phyloP scores from a whole-genome alignment of 352 stramenopile species.

The Phytophthora syringae region DNA sequence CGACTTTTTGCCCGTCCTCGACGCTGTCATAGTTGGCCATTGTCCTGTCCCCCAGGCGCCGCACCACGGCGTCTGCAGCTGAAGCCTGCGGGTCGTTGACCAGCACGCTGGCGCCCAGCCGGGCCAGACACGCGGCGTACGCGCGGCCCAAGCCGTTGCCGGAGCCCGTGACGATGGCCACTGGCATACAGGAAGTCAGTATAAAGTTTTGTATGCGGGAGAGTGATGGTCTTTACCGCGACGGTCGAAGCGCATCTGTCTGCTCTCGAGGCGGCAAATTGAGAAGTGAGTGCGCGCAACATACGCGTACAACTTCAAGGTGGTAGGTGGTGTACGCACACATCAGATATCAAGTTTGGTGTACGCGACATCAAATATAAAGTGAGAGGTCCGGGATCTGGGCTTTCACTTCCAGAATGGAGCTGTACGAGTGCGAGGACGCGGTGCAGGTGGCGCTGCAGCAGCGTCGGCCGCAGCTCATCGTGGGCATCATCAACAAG shows the following conservation, averaged over 20 bases:
- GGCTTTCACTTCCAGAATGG: slow-evolving; percentile 43
- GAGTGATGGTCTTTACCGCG: no score
- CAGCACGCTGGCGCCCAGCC: slow-evolving; percentile 73
- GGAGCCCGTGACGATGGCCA: slow-evolving; percentile 88
- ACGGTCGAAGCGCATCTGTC: slow-evolving; percentile 69
- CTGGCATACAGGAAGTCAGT: slow-evolving; percentile 37
- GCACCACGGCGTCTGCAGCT: slow-evolving; percentile 70
- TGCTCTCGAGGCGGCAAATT: background rate
- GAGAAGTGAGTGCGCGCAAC: slow-evolving; percentile 4
- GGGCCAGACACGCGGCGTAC: slow-evolving; percentile 80
- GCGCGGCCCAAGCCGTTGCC: slow-evolving; percentile 80
- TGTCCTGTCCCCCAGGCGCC: slow-evolving; percentile 57
- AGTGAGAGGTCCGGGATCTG: background rate
- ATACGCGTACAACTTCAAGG: slow-evolving; percentile 19
- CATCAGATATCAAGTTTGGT: no score
- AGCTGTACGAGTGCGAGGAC: slow-evolving; percentile 81
- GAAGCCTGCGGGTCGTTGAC: slow-evolving; percentile 80
- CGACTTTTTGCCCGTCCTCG: slow-evolving; percentile 72
- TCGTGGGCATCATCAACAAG: slow-evolving; percentile 84
- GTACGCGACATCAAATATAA: no score
- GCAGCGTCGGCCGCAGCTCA: slow-evolving; percentile 66
- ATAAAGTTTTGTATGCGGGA: no score
- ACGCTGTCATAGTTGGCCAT: slow-evolving; percentile 83
- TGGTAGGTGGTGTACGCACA: no score
- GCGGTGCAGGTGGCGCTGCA: slow-evolving; percentile 80